Percentiles rank a stretch among this genome's conserved stretches.
phyloP scores from a whole-genome alignment of 306 rosid genomes.

The Medicago arabica region DNA sequence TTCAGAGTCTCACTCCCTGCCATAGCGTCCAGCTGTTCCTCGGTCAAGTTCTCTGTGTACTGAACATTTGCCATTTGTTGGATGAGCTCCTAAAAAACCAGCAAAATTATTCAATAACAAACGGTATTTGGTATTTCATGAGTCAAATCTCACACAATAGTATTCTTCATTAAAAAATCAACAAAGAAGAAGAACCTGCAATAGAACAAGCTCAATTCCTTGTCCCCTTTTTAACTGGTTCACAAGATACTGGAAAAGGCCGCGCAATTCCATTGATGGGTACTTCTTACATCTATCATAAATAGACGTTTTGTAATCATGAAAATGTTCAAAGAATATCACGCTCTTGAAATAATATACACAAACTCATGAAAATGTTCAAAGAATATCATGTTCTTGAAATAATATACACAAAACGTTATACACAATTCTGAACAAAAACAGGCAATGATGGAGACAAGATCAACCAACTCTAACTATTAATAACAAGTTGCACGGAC shows the following conservation, averaged over 20 bases:
- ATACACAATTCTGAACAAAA: slow-evolving; percentile 30
- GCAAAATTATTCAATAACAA: slow-evolving; percentile 24
- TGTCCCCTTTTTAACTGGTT: slow-evolving; percentile 93
- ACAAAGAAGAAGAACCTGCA: slow-evolving; percentile 67
- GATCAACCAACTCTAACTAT: neutral
- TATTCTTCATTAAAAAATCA: neutral
- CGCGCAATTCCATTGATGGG: slow-evolving; percentile 98
- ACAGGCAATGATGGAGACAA: slow-evolving; percentile 1
- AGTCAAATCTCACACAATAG: neutral
- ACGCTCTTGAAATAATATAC: slow-evolving; percentile 29
- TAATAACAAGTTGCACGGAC: slow-evolving; percentile 19
- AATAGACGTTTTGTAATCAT: slow-evolving; percentile 26
- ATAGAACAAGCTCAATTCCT: slow-evolving; percentile 94
- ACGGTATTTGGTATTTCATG: slow-evolving; percentile 26
- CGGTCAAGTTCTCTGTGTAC: slow-evolving; percentile 93
- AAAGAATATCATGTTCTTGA: slow-evolving; percentile 27
- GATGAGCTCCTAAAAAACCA: slow-evolving; percentile 80
- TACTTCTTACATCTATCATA: slow-evolving; percentile 89
- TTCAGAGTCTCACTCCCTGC: slow-evolving; percentile 99
- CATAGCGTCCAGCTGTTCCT: slow-evolving; percentile 97
- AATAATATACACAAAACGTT: slow-evolving; percentile 24
- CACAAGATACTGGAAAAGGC: slow-evolving; percentile 98
- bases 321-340: slow-evolving; percentile 33
- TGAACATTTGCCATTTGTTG: slow-evolving; percentile 99
- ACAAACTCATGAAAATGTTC: slow-evolving; percentile 33